Evolutionary conservation across 805 yeast genomes (phyloP).

Genomic region (Candida oleophila): DNA sequence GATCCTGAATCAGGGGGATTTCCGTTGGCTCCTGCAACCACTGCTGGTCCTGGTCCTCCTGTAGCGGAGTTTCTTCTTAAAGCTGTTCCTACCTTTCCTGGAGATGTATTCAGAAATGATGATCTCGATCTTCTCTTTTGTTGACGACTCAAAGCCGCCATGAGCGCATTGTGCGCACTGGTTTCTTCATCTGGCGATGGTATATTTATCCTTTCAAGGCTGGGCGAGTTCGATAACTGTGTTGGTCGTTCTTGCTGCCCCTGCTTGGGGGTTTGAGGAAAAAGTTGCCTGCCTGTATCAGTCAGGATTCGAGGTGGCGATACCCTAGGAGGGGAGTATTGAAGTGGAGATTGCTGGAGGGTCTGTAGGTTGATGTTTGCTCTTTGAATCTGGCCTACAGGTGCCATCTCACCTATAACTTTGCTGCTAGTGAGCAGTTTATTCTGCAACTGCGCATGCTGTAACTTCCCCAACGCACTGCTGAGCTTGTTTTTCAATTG

Average conservation of each 20-base stretch:
- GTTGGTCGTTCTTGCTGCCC: background rate
- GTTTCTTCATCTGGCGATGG: constrained; percentile 39
- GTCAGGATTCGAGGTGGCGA: constrained; percentile 6
- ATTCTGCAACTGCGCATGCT: constrained; percentile 13
- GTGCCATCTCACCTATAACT: constrained; percentile 2
- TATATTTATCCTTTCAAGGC: constrained; percentile 8
- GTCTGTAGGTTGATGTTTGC: constrained; percentile 39
- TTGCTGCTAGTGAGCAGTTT: constrained; percentile 9
- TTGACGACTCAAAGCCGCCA: constrained; percentile 39
- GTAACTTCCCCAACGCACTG: constrained; percentile 41
- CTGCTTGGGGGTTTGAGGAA: background rate
- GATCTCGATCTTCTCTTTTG: constrained; percentile 25
- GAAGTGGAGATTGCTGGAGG: constrained; percentile 33
- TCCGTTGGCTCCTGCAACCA: background rate
- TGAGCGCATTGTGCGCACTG: constrained; percentile 46
- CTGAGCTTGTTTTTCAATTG: constrained; percentile 37
- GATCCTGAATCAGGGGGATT: constrained; percentile 1
- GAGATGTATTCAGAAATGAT: constrained; percentile 10
- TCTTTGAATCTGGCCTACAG: constrained; percentile 13
- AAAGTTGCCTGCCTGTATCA: background rate
- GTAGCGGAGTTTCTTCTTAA: constrained; percentile 5
- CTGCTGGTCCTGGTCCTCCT: constrained; percentile 2
- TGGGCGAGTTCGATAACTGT: constrained; percentile 5
- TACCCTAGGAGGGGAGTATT: constrained; percentile 3
- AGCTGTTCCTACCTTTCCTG: background rate